These are phyloP conservation scores for Tilletia setariae DNA, from an alignment of 1,284 basidiomycete genomes.

Conservation along the genomic window DNA sequence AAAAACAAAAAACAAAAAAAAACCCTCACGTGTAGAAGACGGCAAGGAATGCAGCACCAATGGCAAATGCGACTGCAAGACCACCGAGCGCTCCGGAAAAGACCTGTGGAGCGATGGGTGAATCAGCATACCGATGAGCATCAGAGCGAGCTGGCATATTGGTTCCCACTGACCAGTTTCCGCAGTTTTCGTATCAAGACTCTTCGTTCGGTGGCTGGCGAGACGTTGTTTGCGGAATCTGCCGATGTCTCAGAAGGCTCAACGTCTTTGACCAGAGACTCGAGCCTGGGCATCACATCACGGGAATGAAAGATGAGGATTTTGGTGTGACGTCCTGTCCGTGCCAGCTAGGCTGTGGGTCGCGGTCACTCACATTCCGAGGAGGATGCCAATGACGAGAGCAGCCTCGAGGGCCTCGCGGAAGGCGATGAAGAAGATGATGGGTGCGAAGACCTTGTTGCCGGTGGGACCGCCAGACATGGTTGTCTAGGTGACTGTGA, in stretches of 20 bases:
- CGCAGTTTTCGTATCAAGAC: slow-evolving; percentile 33
- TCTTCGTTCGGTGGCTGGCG: slow-evolving; percentile 19
- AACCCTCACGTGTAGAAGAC: slow-evolving; percentile 44
- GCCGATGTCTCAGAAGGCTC: slow-evolving; percentile 13
- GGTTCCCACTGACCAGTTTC: slow-evolving; percentile 30
- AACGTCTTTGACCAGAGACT: slow-evolving; percentile 37
- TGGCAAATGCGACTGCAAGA: slow-evolving; percentile 41
- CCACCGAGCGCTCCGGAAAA: slow-evolving; percentile 39
- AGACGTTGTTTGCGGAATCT: background rate
- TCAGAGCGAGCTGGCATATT: background rate
- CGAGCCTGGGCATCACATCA: slow-evolving; percentile 21
- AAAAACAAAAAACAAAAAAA: background rate
- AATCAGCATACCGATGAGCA: background rate
- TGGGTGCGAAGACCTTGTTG: slow-evolving; percentile 50
- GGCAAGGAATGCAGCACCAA: slow-evolving; percentile 49
- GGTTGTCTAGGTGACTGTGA: too few relatives aligned
- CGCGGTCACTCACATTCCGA: slow-evolving; percentile 32
- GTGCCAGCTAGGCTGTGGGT: background rate
- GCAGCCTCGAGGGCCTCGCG: slow-evolving; percentile 50
- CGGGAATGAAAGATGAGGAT: background rate
- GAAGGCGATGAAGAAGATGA: slow-evolving; percentile 53
- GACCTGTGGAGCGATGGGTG: slow-evolving; percentile 16
- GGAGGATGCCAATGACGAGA: slow-evolving; percentile 49
- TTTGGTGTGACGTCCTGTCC: background rate
- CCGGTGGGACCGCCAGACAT: slow-evolving; percentile 22